Evolutionary conservation across 2,329 filamentous ascomycete genomes (phyloP).

Genomic region (Neofusicoccum umdonicola): DNA sequence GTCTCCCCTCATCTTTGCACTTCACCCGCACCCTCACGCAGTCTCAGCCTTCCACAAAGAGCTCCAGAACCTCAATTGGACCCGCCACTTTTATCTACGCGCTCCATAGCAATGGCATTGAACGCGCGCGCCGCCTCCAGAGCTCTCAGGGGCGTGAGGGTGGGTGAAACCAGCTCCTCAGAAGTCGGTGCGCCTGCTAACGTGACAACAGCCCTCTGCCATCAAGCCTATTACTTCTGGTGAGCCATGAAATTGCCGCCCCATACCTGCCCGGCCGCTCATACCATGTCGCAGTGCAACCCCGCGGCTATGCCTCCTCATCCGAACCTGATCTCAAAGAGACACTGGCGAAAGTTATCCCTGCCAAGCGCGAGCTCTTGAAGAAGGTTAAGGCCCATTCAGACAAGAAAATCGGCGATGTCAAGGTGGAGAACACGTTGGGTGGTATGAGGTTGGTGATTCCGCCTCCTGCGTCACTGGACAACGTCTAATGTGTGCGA

Average conservation of each 20-base stretch:
- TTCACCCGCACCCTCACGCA: not conserved
- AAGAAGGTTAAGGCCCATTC: slow-evolving; percentile 88
- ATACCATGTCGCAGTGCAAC: slow-evolving; percentile 30
- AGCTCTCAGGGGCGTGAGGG: slow-evolving; percentile 64
- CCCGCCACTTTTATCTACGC: not conserved
- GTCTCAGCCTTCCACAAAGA: not conserved
- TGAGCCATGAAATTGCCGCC: slow-evolving; percentile 25
- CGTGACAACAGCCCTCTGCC: slow-evolving; percentile 27
- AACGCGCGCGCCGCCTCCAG: slow-evolving; percentile 61
- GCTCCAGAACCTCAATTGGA: not conserved
- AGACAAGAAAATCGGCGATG: slow-evolving; percentile 80
- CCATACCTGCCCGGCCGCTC: slow-evolving; percentile 15
- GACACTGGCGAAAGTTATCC: slow-evolving; percentile 78
- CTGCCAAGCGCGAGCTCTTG: slow-evolving; percentile 87
- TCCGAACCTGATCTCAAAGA: slow-evolving; percentile 88
- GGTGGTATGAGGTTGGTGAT: slow-evolving; percentile 77
- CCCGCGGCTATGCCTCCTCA: slow-evolving; percentile 66
- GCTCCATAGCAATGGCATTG: slow-evolving; percentile 60
- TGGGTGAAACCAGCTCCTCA: slow-evolving; percentile 39
- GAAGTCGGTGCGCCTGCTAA: slow-evolving; percentile 20
- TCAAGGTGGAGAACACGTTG: slow-evolving; percentile 90
- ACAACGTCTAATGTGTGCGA: not conserved
- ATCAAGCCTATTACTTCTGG: slow-evolving; percentile 34
- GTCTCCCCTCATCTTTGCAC: not conserved
- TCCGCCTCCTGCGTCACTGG: not conserved